Base-by-base conservation (phyloP, 1,139 yeast species). In the Blastobotrys niveus region DNA sequence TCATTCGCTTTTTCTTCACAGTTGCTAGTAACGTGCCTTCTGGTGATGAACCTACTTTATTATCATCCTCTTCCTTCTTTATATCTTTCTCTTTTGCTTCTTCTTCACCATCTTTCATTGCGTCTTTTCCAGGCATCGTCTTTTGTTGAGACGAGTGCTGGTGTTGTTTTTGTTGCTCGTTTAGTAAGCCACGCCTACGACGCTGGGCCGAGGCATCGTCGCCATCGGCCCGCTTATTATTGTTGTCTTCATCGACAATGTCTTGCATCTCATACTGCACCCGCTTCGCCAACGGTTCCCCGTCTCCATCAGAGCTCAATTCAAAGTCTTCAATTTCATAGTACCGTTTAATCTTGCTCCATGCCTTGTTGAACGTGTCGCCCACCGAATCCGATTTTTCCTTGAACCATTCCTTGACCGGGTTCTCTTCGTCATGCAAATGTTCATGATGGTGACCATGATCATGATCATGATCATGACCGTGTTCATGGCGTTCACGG, bases 291-390 rank as follows among this genome's bases (percentile, higher is more conserved):
- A 24, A 24, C 12, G 27, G 27, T 8, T 24, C 27, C 8, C 9
- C n/a, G n/a, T 33, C 36, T 5, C 36, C 36, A 24, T 34, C n/a
- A 8, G 27, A 24, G 20, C 10, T 9, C 9, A 15, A n/a, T 10
- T 33, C 36, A 17, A 29, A 20, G 19, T 27, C 40, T 9, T 38
- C 40, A 21, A 38, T 27, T 5, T 38, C 40, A 21, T 38, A 38
- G 34, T 38, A 38, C 9, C 41, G 34, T 21, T 38, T 38, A 21
- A 38, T 18, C 21, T 31, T 38, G 27, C 20, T 14, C 41, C 41
- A 38, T 21, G 41, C 41, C 29, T 30, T 31, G 14, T 31, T 20
- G 30, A 30, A 8, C 5, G 40, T 26, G 18, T 26, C 40, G 9
- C 18, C 27, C 15, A 34, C 15, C 9, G 25, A 15, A n/a, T n/a